Base-by-base conservation (phyloP, 2,329 filamentous ascomycete genomes). In the Calcarisporium arbuscula region DNA sequence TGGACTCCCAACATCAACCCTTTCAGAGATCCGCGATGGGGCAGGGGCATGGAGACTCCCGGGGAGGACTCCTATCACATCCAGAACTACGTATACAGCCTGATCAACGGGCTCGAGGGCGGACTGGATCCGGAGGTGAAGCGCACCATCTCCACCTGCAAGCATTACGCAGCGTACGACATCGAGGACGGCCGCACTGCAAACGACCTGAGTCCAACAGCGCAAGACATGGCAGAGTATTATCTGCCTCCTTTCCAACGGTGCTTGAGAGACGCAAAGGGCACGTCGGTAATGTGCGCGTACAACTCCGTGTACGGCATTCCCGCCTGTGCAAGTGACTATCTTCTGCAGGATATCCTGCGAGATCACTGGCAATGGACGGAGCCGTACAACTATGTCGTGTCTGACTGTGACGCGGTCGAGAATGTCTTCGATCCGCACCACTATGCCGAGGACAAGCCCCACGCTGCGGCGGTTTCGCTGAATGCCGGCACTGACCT, bases 1-100 rank as follows among this genome's bases (percentile, higher is more conserved):
- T 82, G 75, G 71, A 78, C 80, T 0, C 80, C 80, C 0, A 82
- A 82, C 47, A 77, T 83, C 52, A 82, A 82, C 46, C 67, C 73
- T 0, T 82, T 74, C 58, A 69, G 69, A 23, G 76, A 80, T 47
- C 77, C 77, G 0, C 60, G 78, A 18, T 79, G 76, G 77, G 77
- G 77, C 2, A 61, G 77, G 8, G 77, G 76, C 0, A 65, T 70
- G 41, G 74, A 80, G 47, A 79, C 75, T 0, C 74, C 76, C 0
- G 73, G 74, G 5, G 74, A 77, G 48, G 74, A 79, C 41, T 57
- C 67, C 0, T 62, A 66, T 31, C 65, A 64, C 23, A 57, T 77
- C 11, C 59, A 63, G 8, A 53, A 54, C 5, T 79, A 77, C 36
- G 69, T 72, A 4, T 62, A 67, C 32, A 62, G 66, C 30, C 58